These are phyloP conservation scores for Pseudocercospora crystallina DNA, from an alignment of 2,329 filamentous ascomycete species.

Conservation along the genomic window DNA sequence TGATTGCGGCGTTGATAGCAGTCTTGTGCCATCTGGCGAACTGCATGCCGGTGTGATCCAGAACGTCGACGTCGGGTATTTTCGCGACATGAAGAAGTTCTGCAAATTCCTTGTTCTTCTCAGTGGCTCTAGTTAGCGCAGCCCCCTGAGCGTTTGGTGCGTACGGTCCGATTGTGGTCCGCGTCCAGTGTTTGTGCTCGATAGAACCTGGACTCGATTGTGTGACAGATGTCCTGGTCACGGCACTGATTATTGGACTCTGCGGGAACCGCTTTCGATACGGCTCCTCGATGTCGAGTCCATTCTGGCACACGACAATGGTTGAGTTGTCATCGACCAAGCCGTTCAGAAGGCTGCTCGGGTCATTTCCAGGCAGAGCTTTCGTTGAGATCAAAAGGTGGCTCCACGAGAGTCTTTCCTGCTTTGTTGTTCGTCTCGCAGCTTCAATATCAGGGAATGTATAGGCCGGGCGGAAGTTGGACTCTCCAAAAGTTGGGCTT, in stretches of 20 bases:
- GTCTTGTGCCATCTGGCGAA: slow-evolving; percentile 74
- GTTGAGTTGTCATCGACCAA: slow-evolving; percentile 56
- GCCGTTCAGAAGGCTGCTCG: slow-evolving; percentile 60
- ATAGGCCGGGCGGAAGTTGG: slow-evolving; percentile 60
- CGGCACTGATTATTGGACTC: slow-evolving; percentile 63
- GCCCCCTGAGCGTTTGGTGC: slow-evolving; percentile 42
- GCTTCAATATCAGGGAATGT: slow-evolving; percentile 61
- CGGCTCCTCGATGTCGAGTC: slow-evolving; percentile 68
- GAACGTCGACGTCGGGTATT: slow-evolving; percentile 63
- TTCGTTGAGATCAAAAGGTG: slow-evolving; percentile 70
- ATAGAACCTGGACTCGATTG: slow-evolving; percentile 64
- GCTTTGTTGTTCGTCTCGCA: slow-evolving; percentile 46
- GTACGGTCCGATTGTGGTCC: slow-evolving; percentile 68
- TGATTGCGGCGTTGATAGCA: slow-evolving; percentile 73
- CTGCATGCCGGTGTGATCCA: slow-evolving; percentile 65
- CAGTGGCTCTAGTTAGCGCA: slow-evolving; percentile 22
- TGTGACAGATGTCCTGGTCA: slow-evolving; percentile 68
- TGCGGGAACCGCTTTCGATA: slow-evolving; percentile 62
- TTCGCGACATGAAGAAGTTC: slow-evolving; percentile 58
- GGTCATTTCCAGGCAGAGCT: slow-evolving; percentile 62
- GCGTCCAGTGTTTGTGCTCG: slow-evolving; percentile 70
- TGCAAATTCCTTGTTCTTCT: slow-evolving; percentile 44
- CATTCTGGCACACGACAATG: slow-evolving; percentile 69
- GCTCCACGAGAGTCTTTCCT: slow-evolving; percentile 49
- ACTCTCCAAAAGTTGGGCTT: slow-evolving; percentile 66